Conservation (phyloP, 495 filamentous ascomycete genomes). For the Trichoderma parareesei region DNA sequence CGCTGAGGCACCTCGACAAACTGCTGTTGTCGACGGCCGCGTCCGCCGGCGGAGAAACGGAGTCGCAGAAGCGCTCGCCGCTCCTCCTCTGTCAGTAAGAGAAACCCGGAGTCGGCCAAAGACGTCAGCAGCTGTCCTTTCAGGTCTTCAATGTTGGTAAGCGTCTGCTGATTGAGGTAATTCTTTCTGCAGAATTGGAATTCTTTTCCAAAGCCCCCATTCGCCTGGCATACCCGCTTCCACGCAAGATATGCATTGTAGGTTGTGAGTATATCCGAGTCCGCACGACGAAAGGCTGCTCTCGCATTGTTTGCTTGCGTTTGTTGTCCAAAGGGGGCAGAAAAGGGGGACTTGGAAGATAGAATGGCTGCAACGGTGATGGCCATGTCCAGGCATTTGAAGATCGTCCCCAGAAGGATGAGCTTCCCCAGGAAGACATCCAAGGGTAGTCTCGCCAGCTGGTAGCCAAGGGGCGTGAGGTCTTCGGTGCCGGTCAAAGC, state of each 20-base stretch:
- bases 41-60: constrained; percentile 25
- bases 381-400: constrained; percentile 81
- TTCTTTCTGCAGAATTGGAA: constrained; percentile 87
- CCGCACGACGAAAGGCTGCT: constrained; percentile 69
- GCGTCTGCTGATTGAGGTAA: constrained; percentile 73
- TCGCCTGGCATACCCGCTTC: constrained; percentile 63
- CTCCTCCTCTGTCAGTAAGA: constrained; percentile 64
- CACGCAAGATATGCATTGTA: constrained; percentile 91
- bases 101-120: constrained; percentile 72
- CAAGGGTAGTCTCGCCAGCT: constrained; percentile 79
- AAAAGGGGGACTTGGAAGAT: constrained; percentile 90
- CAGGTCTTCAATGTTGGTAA: constrained; percentile 86
- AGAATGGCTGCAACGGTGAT: constrained; percentile 87
- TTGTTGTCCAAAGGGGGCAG: constrained; percentile 72
- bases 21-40: constrained; percentile 51
- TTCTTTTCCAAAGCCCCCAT: constrained; percentile 56
- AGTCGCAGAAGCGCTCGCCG: constrained; percentile 53
- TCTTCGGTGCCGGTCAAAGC: constrained; percentile 75
- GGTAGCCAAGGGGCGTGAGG: constrained; percentile 75
- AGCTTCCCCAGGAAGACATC: constrained; percentile 94
- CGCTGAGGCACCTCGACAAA: constrained; percentile 74
- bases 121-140: constrained; percentile 81
- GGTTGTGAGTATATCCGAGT: constrained; percentile 83
- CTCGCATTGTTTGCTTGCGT: constrained; percentile 70
- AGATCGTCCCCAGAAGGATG: constrained; percentile 72